Conservation (phyloP, 225 moss, liverwort and hornwort genomes). For the Rhytidiadelphus loreus region DNA sequence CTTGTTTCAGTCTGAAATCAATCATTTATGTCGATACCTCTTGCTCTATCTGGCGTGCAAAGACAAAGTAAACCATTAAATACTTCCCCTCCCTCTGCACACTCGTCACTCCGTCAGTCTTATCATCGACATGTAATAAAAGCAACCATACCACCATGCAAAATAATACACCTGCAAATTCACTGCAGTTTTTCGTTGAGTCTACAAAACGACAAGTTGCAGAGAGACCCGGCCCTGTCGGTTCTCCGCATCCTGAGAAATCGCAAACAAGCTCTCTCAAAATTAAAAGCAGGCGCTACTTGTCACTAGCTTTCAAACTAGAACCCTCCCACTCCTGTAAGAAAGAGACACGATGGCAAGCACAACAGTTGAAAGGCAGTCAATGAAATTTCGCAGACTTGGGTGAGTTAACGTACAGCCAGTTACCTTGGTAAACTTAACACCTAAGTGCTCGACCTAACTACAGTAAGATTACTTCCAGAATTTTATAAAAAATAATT, state of each 20-base stretch:
- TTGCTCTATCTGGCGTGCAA: not conserved
- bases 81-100: not conserved
- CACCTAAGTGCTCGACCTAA: not conserved
- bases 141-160: not conserved
- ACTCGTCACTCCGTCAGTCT: not conserved
- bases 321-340: not conserved
- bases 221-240: not conserved
- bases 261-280: not conserved
- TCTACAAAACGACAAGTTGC: not conserved
- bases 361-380: not conserved
- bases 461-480: not conserved
- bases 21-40: not conserved
- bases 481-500: not conserved
- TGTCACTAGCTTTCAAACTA: not conserved
- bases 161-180: not conserved
- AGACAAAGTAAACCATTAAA: not conserved
- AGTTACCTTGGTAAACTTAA: not conserved
- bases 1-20: not conserved
- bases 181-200: not conserved
- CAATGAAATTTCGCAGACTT: not conserved
- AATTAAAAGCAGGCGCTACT: not conserved
- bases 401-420: not conserved
- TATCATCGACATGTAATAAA: not conserved
- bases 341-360: not conserved
- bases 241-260: not conserved